Conservation (phyloP, 257 asterid genomes). For the Solanum medicagineum region DNA sequence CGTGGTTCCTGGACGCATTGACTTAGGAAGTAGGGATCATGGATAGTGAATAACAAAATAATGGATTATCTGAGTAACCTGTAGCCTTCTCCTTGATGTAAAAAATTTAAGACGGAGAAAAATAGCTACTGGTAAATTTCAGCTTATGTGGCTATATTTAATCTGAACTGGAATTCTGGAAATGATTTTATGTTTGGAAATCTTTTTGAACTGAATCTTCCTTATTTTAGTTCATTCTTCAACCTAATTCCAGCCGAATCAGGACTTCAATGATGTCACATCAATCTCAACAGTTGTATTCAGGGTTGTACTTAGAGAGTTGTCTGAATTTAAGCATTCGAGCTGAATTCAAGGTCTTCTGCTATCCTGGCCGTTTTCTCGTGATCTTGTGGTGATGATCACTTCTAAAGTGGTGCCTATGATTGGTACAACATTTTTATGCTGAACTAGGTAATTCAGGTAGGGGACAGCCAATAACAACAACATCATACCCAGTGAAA, state of each 20-base stretch:
- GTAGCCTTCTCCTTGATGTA: background rate
- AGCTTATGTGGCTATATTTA: background rate
- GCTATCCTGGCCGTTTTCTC: background rate
- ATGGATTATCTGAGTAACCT: background rate
- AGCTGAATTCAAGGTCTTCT: background rate
- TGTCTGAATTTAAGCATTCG: background rate
- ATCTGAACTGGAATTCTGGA: background rate
- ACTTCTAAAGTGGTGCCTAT: background rate
- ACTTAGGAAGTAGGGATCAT: background rate
- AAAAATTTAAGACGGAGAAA: background rate
- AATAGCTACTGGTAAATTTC: background rate
- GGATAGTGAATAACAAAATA: background rate
- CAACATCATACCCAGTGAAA: too few relatives aligned
- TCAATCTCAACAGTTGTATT: background rate
- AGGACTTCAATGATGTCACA: background rate
- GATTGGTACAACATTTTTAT: background rate
- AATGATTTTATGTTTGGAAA: background rate
- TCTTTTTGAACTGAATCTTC: background rate
- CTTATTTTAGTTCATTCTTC: background rate
- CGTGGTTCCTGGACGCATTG: background rate
- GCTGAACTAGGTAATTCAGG: background rate
- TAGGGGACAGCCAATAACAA: background rate
- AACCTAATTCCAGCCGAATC: background rate
- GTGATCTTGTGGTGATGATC: background rate
- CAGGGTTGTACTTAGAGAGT: background rate